Evolutionary conservation across 2,329 filamentous ascomycete species (phyloP), one percentile per base, ranked within the genome.

Genomic region (Sarocladium kiliense): DNA sequence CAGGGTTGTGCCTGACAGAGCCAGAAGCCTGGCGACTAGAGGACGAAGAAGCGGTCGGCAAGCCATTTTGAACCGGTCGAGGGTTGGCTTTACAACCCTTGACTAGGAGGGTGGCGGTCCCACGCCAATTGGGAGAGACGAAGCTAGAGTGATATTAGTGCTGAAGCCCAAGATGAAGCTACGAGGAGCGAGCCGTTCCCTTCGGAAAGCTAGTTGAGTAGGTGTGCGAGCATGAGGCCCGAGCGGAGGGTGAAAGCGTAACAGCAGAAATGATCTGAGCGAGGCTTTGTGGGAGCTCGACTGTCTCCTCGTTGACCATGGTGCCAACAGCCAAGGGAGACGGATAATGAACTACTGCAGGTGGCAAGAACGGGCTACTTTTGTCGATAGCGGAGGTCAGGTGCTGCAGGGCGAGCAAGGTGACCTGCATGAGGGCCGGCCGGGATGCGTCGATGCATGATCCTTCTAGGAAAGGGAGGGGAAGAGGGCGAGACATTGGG

Each of bases 391-490:
- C 47, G 47, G 25, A 27, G 23, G 44, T n/a, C 6, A 45, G 44
- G 3, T 27, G 47, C 47, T 51, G 47, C 47, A 51, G 47, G 47
- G 47, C 47, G 47, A 36, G 47, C 4, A 16, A 51, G 30, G 47
- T 51, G 47, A 51, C 47, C 47, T 51, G 47, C 47, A 51, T 51
- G 47, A 51, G 18, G 27, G 9, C 18, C 25, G 23, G 44, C 39
- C 7, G n/a, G 39, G 39, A 44, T 44, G 18, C 19, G 44, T 30
- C 12, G 44, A 27, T 19, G 25, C 27, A 27, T 18, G 47, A 51
- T 51, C 27, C 44, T 51, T 21, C 25, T 36, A 2, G 27, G 5
- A 36, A 36, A 32, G 47, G 47, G 47, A 36, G 3, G 47, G n/a
- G 47, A n/a, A n/a, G 16, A 34, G 26, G 27, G 30, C 14, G 30